Evolutionary conservation across 1,284 basidiomycete species (phyloP), one percentile per base, ranked within the genome.

Genomic region (Ustilago shanxiensis): DNA sequence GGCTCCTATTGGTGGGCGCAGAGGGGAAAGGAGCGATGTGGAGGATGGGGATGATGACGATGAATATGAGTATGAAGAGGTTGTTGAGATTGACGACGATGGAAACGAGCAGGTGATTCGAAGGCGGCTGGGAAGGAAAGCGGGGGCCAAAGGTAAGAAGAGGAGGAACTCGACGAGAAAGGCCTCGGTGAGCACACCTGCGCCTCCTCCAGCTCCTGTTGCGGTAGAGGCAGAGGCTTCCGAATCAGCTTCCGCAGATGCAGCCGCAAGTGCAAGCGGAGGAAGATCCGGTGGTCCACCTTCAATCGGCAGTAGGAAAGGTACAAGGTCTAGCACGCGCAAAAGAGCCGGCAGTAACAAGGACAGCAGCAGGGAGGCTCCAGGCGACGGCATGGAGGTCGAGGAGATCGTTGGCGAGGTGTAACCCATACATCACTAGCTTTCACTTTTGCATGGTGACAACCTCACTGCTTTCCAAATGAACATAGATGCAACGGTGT

Each of bases 11-110:
- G 22, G 29, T 3, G 60, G 68, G 11, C 67, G 62, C 29, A 78
- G 70, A 33, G 55, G 64, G 37, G 72, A 79, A 18, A 60, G 60
- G 5, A 65, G 53, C 31, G 73, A 79, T 50, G 74, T 47, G n/a
- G 75, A 77, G 28, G 65, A 66, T 22, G 63, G 29, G 2, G 68
- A 64, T 9, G 71, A 74, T 20, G 78, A 60, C 35, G 71, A 78
- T 29, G 68, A 62, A 14, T 72, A 72, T 50, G 74, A 74, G 55
- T 66, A 81, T 52, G 79, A 79, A 45, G 72, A 80, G 33, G 72
- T 72, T 35, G 72, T 81, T 22, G 79, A 79, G 61, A 66, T 77
- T 37, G 77, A 79, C 22, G 74, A 77, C n/a, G 51, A 70, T 39
- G 77, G 74, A 20, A 77, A 67, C 47, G 77, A 79, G 45, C 69